These are phyloP conservation scores for Ceratocystis albifundus DNA, from an alignment of 2,329 filamentous ascomycete genomes.

Conservation along the genomic window DNA sequence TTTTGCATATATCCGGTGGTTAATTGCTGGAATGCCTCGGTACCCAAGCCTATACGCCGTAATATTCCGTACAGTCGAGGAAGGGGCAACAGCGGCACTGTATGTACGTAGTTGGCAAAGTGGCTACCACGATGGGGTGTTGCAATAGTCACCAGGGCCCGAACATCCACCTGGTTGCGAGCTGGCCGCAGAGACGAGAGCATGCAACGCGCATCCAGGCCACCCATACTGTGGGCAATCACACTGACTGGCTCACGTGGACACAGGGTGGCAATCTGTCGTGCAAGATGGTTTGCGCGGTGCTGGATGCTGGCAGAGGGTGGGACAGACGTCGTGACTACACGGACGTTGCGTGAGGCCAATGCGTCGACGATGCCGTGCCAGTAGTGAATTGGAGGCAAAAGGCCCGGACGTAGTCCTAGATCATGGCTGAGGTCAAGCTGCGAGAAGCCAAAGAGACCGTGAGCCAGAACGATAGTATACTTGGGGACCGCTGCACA, in stretches of 20 bases:
- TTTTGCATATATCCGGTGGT: conserved; percentile 47
- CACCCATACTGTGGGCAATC: conserved; percentile 58
- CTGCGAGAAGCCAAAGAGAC: conserved; percentile 52
- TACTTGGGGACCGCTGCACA: conserved; percentile 36
- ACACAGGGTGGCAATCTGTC: conserved; percentile 37
- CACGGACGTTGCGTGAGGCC: conserved; percentile 40
- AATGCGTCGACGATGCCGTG: conserved; percentile 51
- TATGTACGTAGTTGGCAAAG: conserved; percentile 45
- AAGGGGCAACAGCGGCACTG: conserved; percentile 34
- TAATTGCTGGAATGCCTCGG: conserved; percentile 50
- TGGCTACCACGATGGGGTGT: conserved; percentile 45
- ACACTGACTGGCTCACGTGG: conserved; percentile 57
- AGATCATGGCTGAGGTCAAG: conserved; percentile 33
- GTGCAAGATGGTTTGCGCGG: conserved; percentile 46
- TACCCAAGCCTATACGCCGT: conserved; percentile 42
- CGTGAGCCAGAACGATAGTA: conserved; percentile 54
- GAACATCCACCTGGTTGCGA: conserved; percentile 34
- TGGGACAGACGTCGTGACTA: conserved; percentile 51
- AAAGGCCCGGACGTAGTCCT: conserved; percentile 29
- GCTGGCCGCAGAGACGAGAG: conserved; percentile 43
- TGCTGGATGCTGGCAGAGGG: conserved; percentile 50
- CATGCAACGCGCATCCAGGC: conserved; percentile 55
- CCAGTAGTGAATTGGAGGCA: conserved; percentile 51
- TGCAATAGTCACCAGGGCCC: conserved; percentile 43
- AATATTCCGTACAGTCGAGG: conserved; percentile 45